phyloP scores from a whole-genome alignment of 345 rosid species.

The Arabidopsis suecica region DNA sequence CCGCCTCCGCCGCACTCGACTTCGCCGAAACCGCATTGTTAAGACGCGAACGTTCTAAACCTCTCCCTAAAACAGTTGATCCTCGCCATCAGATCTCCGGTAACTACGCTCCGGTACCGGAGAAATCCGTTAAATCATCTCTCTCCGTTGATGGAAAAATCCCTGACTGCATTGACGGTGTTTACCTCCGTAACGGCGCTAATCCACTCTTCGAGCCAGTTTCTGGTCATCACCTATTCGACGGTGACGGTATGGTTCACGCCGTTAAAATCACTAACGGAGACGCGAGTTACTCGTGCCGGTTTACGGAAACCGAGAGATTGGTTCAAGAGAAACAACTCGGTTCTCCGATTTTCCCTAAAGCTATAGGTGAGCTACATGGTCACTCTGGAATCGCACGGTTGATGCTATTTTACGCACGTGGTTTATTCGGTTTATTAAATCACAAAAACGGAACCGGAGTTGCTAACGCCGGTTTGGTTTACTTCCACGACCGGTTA shows the following conservation, averaged over 20 bases:
- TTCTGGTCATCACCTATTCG: constrained; percentile 92
- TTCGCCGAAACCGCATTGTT: constrained; percentile 68
- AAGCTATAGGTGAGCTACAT: constrained; percentile 88
- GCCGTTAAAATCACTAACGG: constrained; percentile 68
- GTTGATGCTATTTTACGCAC: constrained; percentile 69
- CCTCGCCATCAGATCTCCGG: constrained; percentile 85
- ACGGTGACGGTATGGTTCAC: constrained; percentile 98
- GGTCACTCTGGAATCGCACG: constrained; percentile 84
- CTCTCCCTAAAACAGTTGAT: constrained; percentile 85
- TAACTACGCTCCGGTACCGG: constrained; percentile 90
- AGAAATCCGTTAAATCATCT: constrained; percentile 55
- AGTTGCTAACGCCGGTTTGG: constrained; percentile 90
- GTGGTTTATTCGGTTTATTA: constrained; percentile 72
- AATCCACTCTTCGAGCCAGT: constrained; percentile 86
- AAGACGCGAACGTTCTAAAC: constrained; percentile 61
- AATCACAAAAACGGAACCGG: constrained; percentile 76
- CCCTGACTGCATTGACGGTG: constrained; percentile 83
- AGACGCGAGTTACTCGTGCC: constrained; percentile 77
- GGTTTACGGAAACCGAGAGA: constrained; percentile 80
- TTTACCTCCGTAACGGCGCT: constrained; percentile 93
- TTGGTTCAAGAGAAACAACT: constrained; percentile 57
- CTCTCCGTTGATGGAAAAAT: constrained; percentile 70
- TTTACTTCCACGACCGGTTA: constrained; percentile 72
- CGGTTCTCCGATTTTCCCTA: constrained; percentile 78
- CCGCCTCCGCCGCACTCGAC: constrained; percentile 68